Percentiles rank a stretch among this genome's conserved stretches.
phyloP scores from a whole-genome alignment of 106 monocot genomes.

The Acorus calamus region DNA sequence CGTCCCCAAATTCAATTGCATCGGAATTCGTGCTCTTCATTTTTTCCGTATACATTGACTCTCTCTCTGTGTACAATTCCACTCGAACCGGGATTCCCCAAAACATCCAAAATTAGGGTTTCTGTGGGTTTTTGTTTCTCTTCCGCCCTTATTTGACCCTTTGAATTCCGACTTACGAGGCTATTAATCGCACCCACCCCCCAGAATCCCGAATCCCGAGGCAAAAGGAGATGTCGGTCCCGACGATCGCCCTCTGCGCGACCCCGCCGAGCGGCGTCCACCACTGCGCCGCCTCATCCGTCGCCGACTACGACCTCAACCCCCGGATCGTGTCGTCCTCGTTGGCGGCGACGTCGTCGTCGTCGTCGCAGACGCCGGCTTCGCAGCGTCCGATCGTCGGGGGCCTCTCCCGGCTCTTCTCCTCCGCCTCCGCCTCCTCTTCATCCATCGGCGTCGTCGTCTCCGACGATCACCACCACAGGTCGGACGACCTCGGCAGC shows the following conservation, averaged over 20 bases:
- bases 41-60: no score
- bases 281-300: constrained; percentile 24
- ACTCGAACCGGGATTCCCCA: no score
- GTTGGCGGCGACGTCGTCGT: constrained; percentile 12
- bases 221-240: constrained; percentile 46
- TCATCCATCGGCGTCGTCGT: constrained; percentile 28
- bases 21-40: no score
- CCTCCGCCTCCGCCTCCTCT: constrained; percentile 23
- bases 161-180: no score
- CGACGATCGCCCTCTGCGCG: constrained; percentile 81
- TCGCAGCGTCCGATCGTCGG: constrained; percentile 39
- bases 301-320: constrained; percentile 46
- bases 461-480: constrained; percentile 30
- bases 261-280: constrained; percentile 45
- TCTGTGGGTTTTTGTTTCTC: no score
- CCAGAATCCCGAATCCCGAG: no score
- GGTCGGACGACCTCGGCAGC: constrained; percentile 42
- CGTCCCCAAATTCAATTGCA: no score
- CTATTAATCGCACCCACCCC: no score
- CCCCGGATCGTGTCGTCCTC: constrained; percentile 23
- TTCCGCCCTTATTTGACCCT: no score
- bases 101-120: no score
- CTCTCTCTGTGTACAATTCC: no score
- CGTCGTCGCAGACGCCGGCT: constrained; percentile 8
- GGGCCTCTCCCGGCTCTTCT: constrained; percentile 77